These are phyloP conservation scores for Escovopsis weberi DNA, from an alignment of 2,329 filamentous ascomycete genomes.

Conservation along the genomic window DNA sequence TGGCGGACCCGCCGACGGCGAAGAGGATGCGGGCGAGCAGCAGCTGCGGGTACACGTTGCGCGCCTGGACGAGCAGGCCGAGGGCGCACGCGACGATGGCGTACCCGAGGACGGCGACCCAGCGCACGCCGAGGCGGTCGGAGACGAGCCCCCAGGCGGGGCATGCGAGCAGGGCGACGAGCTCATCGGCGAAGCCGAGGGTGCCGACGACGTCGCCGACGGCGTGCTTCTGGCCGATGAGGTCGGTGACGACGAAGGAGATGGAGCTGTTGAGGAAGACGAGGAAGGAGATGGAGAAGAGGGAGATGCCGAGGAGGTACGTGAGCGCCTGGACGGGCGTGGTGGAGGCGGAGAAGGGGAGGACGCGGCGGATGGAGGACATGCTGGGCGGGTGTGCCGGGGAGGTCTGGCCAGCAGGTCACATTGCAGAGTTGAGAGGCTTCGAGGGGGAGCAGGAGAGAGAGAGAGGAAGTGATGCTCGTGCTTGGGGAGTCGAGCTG, in stretches of 20 bases:
- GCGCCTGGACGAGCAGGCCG: slow-evolving; percentile 69
- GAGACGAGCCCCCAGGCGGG: slow-evolving; percentile 66
- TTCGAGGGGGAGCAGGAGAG: too few species aligned
- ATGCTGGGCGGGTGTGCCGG: slow-evolving; percentile 9
- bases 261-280: slow-evolving; percentile 79
- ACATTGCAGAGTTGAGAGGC: too few species aligned
- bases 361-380: slow-evolving; percentile 26
- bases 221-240: slow-evolving; percentile 56
- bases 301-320: slow-evolving; percentile 67
- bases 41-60: slow-evolving; percentile 78
- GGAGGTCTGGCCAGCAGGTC: too few species aligned
- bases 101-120: slow-evolving; percentile 66
- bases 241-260: slow-evolving; percentile 73
- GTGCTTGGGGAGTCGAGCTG: too few species aligned
- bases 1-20: slow-evolving; percentile 80
- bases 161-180: slow-evolving; percentile 68
- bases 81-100: slow-evolving; percentile 64
- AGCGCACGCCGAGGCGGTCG: slow-evolving; percentile 61
- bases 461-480: too few species aligned
- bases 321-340: slow-evolving; percentile 50
- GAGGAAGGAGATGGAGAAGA: slow-evolving; percentile 80
- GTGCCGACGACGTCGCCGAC: slow-evolving; percentile 75
- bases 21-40: slow-evolving; percentile 76
- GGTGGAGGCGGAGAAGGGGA: slow-evolving; percentile 46
- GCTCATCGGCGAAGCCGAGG: slow-evolving; percentile 70